phyloP scores from a whole-genome alignment of 176 grass and related monocot genomes.

The Bromus sterilis region DNA sequence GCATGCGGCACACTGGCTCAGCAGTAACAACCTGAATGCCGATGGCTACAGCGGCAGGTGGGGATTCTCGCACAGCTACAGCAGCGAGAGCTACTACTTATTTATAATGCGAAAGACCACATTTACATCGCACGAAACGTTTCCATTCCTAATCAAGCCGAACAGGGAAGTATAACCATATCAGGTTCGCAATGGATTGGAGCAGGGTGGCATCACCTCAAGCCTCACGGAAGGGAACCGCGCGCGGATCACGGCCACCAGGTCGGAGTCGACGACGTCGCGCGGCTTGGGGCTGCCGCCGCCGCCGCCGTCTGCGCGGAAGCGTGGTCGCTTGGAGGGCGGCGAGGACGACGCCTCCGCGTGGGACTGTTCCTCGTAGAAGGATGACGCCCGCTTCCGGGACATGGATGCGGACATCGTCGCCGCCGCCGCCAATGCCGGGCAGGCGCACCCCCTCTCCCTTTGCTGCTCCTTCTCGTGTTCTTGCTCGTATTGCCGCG shows the following conservation, averaged over 20 bases:
- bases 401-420: slow-evolving; percentile 15
- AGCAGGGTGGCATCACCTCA: slow-evolving; percentile 8
- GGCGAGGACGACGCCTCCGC: slow-evolving; percentile 8
- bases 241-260: slow-evolving; percentile 5
- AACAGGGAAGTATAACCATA: background rate
- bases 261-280: slow-evolving; percentile 6
- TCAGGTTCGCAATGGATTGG: background rate
- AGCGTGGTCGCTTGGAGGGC: slow-evolving; percentile 44
- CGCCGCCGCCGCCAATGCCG: background rate
- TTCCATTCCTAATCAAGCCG: background rate
- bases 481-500: background rate
- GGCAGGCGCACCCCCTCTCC: background rate
- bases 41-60: background rate
- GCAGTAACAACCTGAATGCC: background rate
- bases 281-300: slow-evolving; percentile 12
- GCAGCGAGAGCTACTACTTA: background rate
- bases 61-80: background rate
- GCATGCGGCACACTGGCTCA: background rate
- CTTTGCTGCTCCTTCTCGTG: background rate
- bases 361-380: slow-evolving; percentile 28
- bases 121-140: background rate
- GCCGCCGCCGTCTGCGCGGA: slow-evolving; percentile 3
- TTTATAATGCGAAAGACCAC: background rate
- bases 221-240: slow-evolving; percentile 21
- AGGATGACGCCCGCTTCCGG: slow-evolving; percentile 28